Conservation (phyloP, 2,329 filamentous ascomycete species). For the Aspergillus tubingensis region DNA sequence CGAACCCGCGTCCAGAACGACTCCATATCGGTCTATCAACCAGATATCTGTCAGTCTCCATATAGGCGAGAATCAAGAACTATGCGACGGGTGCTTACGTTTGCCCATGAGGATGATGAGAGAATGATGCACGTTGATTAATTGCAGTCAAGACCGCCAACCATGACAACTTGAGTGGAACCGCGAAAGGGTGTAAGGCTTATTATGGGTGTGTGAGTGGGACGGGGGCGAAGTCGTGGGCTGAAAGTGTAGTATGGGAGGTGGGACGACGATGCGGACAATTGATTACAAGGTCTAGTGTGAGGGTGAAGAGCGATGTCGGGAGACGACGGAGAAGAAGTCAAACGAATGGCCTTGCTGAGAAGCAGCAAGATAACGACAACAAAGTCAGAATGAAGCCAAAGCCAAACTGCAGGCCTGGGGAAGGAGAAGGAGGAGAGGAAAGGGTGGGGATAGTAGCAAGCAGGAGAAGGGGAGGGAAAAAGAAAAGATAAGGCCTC, state of each 20-base stretch:
- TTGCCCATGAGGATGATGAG: slow-evolving; percentile 43
- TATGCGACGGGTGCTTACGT: slow-evolving; percentile 32
- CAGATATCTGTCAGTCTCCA: slow-evolving; percentile 6
- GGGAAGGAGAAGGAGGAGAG: slow-evolving; percentile 3
- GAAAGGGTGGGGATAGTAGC: slow-evolving; percentile 5
- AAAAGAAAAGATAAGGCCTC: slow-evolving; percentile 20
- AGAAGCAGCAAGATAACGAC: slow-evolving; percentile 16
- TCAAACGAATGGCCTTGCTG: slow-evolving; percentile 21
- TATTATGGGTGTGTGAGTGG: background rate
- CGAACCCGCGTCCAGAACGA: slow-evolving; percentile 96
- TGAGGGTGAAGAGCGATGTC: background rate
- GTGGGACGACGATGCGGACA: background rate
- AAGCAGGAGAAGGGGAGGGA: slow-evolving; percentile 6
- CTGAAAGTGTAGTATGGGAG: background rate
- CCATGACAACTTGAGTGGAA: too few species aligned
- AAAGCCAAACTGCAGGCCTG: too few species aligned
- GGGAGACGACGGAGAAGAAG: background rate
- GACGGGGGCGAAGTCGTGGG: background rate
- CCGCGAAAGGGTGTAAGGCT: background rate
- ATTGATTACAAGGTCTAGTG: background rate
- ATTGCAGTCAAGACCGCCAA: too few species aligned
- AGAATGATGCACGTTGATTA: background rate
- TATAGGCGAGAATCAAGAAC: background rate
- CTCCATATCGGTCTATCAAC: slow-evolving; percentile 69
- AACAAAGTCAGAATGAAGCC: background rate